Percentiles rank a stretch among this genome's conserved stretches.
Evolutionary conservation across 2,329 filamentous ascomycete species (phyloP).

Genomic region (Chaetomiaceae sp.): DNA sequence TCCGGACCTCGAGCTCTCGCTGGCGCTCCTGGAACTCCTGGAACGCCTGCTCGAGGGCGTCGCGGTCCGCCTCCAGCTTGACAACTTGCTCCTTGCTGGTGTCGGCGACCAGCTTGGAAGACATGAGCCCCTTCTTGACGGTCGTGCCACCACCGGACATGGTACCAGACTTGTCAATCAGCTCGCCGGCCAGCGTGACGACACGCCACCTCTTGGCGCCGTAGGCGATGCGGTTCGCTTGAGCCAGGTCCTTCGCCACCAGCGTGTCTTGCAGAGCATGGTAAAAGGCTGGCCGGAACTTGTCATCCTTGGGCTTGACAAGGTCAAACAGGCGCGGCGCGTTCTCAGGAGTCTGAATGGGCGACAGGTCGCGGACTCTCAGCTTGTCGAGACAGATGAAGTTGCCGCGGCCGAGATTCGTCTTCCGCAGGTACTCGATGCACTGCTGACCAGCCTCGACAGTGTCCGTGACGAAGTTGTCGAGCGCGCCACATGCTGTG

Average conservation of each 20-base stretch:
- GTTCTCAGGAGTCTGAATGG: slow-evolving; percentile 84
- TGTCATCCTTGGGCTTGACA: slow-evolving; percentile 81
- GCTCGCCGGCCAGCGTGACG: slow-evolving; percentile 87
- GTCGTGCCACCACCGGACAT: slow-evolving; percentile 96
- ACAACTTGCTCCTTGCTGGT: slow-evolving; percentile 82
- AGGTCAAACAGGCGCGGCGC: slow-evolving; percentile 91
- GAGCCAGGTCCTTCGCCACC: slow-evolving; percentile 86
- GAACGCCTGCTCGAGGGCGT: slow-evolving; percentile 77
- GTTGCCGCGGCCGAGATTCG: slow-evolving; percentile 91
- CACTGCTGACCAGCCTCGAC: slow-evolving; percentile 97
- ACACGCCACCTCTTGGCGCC: slow-evolving; percentile 92
- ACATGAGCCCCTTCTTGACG: slow-evolving; percentile 92
- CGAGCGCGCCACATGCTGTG: slow-evolving; percentile 83
- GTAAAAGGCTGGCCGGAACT: slow-evolving; percentile 87
- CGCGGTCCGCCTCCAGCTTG: slow-evolving; percentile 82
- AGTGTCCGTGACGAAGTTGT: slow-evolving; percentile 95
- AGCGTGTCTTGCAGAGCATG: slow-evolving; percentile 93
- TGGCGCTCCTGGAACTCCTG: slow-evolving; percentile 81
- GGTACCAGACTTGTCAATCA: slow-evolving; percentile 97
- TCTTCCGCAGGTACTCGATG: slow-evolving; percentile 95
- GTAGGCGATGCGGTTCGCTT: slow-evolving; percentile 95
- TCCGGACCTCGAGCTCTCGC: slow-evolving; percentile 67
- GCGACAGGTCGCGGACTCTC: slow-evolving; percentile 68
- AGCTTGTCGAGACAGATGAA: slow-evolving; percentile 94
- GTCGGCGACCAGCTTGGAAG: slow-evolving; percentile 85